Percentiles rank a stretch among this genome's conserved stretches.
Conservation (phyloP, 768 basidiomycete species). For the Boletus sp. region DNA sequence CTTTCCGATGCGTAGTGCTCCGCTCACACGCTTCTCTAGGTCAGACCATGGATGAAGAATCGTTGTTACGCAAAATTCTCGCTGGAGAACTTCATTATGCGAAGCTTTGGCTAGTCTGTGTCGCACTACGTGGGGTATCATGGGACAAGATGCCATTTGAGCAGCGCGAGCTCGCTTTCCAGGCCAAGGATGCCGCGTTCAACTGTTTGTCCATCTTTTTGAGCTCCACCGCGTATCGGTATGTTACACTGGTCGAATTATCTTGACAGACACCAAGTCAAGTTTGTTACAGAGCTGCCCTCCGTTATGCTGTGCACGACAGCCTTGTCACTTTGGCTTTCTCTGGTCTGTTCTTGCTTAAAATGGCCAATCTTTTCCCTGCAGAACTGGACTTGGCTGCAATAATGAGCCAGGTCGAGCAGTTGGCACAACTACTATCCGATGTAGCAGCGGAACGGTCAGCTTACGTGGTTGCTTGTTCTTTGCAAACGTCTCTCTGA, state of each 20-base stretch:
- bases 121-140: constrained; percentile 83
- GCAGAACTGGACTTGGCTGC: constrained; percentile 72
- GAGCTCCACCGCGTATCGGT: constrained; percentile 78
- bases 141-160: constrained; percentile 98
- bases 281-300: constrained; percentile 58
- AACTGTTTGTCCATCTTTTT: constrained; percentile 84
- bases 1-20: background rate
- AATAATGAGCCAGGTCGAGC: constrained; percentile 83
- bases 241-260: constrained; percentile 16
- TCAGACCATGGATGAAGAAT: constrained; percentile 79
- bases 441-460: constrained; percentile 92
- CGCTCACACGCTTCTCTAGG: constrained; percentile 38
- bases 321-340: constrained; percentile 89
- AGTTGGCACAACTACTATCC: constrained; percentile 83
- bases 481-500: constrained; percentile 10
- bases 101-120: constrained; percentile 92
- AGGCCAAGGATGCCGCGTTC: constrained; percentile 90
- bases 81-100: constrained; percentile 88
- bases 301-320: constrained; percentile 91
- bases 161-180: constrained; percentile 91
- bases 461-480: constrained; percentile 9
- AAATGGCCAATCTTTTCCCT: constrained; percentile 93
- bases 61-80: constrained; percentile 82
- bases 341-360: constrained; percentile 85
- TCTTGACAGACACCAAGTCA: background rate